Evolutionary conservation across 2,329 filamentous ascomycete genomes (phyloP).

Genomic region (Sporothrix inflata): DNA sequence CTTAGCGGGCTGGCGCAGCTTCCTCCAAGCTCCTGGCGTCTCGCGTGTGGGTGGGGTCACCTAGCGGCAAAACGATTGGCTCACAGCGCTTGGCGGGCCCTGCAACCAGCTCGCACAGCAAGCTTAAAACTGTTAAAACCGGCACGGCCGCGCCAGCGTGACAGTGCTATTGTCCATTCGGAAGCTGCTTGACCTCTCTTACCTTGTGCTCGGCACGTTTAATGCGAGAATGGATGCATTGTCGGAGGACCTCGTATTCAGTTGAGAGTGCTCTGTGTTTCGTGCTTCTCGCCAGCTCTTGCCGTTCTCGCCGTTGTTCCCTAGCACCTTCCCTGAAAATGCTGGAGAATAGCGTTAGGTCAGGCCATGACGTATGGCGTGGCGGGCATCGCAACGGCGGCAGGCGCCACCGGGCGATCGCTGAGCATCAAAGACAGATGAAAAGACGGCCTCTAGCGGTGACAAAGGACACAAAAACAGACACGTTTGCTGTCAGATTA

Average conservation of each 20-base stretch:
- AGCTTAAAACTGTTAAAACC: conserved; percentile 14
- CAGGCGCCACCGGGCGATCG: conserved; percentile 4
- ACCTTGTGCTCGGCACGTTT: background rate
- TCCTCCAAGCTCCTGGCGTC: background rate
- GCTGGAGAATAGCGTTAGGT: background rate
- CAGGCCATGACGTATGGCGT: conserved; percentile 7
- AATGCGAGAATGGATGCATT: background rate
- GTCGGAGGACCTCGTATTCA: conserved; percentile 8
- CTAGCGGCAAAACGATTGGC: conserved; percentile 18
- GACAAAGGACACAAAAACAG: background rate
- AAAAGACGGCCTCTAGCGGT: background rate
- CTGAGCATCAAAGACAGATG: background rate
- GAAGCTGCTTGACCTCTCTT: background rate
- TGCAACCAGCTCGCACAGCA: conserved; percentile 12
- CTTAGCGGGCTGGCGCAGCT: background rate
- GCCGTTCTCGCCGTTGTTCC: background rate
- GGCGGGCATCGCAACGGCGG: background rate
- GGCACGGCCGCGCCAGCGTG: background rate
- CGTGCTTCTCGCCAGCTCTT: conserved; percentile 7
- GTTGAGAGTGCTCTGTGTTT: background rate
- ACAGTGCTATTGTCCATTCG: background rate
- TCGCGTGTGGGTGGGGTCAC: background rate
- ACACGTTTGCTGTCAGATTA: background rate
- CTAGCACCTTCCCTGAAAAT: background rate
- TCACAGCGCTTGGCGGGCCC: background rate